Base-by-base conservation (phyloP, 495 filamentous ascomycete species). In the Cryomyces antarcticus region DNA sequence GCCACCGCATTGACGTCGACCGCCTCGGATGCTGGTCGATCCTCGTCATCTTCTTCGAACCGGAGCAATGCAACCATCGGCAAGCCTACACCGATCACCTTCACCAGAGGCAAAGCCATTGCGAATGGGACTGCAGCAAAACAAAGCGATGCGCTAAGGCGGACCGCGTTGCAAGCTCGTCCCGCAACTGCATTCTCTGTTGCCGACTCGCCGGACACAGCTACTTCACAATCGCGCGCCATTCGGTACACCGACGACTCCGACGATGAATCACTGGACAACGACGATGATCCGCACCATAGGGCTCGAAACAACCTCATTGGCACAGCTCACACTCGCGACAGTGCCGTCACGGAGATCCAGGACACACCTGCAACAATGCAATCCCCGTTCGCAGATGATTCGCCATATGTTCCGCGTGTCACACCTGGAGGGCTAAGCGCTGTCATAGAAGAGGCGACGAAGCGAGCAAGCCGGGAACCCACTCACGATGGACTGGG, bases 51-150 rank as follows among this genome's bases (percentile, higher is more conserved):
- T 41, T 38, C 39, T 40, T 50, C 53, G 24, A 34, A 48, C 36
- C 45, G 47, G 30, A 54, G 49, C 30, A 57, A 49, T 13, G 52
- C 53, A 12, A 57, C 53, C 10, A 41, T 55, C 36, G 52, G 55
- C 11, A 54, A 49, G 5, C 50, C 57, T 12, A 49, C 46, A 13
- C 43, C 55, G 11, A 47, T 57, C 41, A 55, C 50, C 39, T 50
- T 55, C 34, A 52, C 46, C 31, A 55, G 42, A 38, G 27, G 48
- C 40, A 41, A 51, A 45, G 44, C 7, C 38, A 31, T 9, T 30
- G n/a, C n/a, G n/a, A n/a, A n/a, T n/a, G n/a, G n/a, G n/a, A n/a
- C n/a, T n/a, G n/a, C n/a, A 24, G 31, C 44, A n/a, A 37, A 37
- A 27, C 7, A 35, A 35, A n/a, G 31, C 31, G 31, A 6, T n/a